Base-by-base conservation (phyloP, 2,329 filamentous ascomycete species). In the Fusarium begoniae region DNA sequence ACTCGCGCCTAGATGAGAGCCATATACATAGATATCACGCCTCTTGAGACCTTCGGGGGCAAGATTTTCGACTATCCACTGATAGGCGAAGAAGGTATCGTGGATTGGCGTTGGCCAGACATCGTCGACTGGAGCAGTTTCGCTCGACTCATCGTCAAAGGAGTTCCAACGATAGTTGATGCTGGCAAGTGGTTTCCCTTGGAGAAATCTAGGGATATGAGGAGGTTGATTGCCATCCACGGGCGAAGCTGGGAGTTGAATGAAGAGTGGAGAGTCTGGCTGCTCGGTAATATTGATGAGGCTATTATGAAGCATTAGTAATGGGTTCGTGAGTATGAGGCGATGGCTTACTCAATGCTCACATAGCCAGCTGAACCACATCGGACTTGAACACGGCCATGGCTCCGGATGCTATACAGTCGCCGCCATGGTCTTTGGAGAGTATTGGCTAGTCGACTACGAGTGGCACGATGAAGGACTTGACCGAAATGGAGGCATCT, bases 81-180 rank as follows among this genome's bases (percentile, higher is more conserved):
- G 80, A 78, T 89, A 91, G 56, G 86, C 89, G 70, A 86, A 85
- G 32, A 84, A 77, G 3, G 85, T 83, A 75, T 92, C 90, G 70
- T 91, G 88, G 30, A 91, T 79, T 3, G 90, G 89, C 3, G 83
- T 84, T 3, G 90, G 90, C 87, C 90, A 91, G 57, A 70, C 28
- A 32, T 68, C 57, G 17, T 67, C 38, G 7, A 30, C 78, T 3
- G 83, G 75, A 11, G 80, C 79, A 20, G 77, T 71, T n/a, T 57
- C 69, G 51, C 44, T 50, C 50, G 47, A 59, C n/a, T 40, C 44
- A 30, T 28, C 67, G 54, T 77, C 76, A 24, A 69, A 71, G 8
- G 66, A 79, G 13, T 78, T 78, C 90, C 90, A 92, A 22, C 90
- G 85, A 78, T 91, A 92, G 77, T 90, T 88, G 77, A 92, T 88